A percentile compares a stretch with the other conserved stretches of the same genome.
Evolutionary conservation across 768 basidiomycete genomes (phyloP).

Genomic region (Tulasnella sp.): DNA sequence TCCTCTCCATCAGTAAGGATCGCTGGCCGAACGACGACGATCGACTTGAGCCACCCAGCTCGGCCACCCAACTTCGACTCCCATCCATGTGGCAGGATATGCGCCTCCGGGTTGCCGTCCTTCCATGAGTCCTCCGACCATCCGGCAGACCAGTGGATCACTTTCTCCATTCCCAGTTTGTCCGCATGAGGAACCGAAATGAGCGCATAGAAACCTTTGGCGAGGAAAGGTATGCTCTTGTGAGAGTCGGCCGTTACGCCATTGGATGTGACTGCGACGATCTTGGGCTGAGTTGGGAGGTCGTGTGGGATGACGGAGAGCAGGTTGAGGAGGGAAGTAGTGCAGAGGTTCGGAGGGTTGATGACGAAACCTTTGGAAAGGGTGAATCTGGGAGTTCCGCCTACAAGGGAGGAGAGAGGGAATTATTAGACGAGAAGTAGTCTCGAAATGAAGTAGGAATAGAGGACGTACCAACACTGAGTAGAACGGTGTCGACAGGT

Average conservation of each 20-base stretch:
- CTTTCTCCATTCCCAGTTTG: conserved; percentile 57
- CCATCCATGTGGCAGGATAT: background rate
- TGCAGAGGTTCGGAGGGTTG: conserved; percentile 56
- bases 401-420: conserved; percentile 37
- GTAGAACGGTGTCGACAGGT: conserved; percentile 18
- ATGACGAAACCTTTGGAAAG: conserved; percentile 50
- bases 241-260: conserved; percentile 52
- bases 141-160: conserved; percentile 17
- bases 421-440: background rate
- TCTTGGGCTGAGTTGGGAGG: conserved; percentile 41
- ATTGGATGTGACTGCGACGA: conserved; percentile 53
- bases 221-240: conserved; percentile 45
- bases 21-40: background rate
- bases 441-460: background rate
- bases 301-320: conserved; percentile 36
- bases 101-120: background rate
- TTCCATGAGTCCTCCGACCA: background rate
- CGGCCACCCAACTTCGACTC: background rate
- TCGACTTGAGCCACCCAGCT: conserved; percentile 14
- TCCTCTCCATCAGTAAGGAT: background rate
- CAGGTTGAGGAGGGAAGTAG: conserved; percentile 53
- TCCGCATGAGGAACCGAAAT: conserved; percentile 52
- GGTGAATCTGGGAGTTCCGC: conserved; percentile 47
- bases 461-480: background rate
- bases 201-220: conserved; percentile 51